Base-by-base conservation (phyloP, 208 protist species). In the Trypanosomatidae sp. region DNA sequence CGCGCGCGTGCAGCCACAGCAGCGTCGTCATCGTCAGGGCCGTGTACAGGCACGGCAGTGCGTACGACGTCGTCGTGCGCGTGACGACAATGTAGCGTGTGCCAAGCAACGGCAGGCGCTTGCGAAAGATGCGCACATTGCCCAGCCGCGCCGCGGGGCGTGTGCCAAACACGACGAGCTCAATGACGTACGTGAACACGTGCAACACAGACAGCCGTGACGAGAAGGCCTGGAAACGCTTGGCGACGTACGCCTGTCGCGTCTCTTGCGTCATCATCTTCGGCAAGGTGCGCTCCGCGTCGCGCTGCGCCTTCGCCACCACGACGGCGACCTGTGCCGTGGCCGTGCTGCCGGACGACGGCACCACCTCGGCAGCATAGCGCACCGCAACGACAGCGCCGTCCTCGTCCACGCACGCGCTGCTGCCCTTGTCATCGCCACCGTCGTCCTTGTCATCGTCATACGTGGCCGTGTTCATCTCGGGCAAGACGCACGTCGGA, bases 111-210 rank as follows among this genome's bases (percentile, higher is more conserved):
- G 77, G 83, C 24, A 92, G 25, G 33, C 48, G 52, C 49, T 73
- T 76, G 16, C 75, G 70, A 49, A 92, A 92, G 8, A 92, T 61
- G 27, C 77, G 77, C 6, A 92, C 59, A 48, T 86, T 51, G 0
- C 83, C 83, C 16, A 92, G 53, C 45, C 62, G 71, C 0, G 68
- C 71, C 35, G 65, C 49, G 6, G 77, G 77, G 27, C 57, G 63
- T 7, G n/a, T 63, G 18, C 83, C 83, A 56, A 92, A 84, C 0
- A 88, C 18, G n/a, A 86, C 13, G 39, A 65, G 80, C 60, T 92
- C 83, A 20, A 92, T 66, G 0, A 42, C 52, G 48, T 88, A 38
- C 1, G 76, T 79, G 4, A 92, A 16, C 1, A 69, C 71, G 45
- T 71, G 66, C 15, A 92, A 61, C 48, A 87, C 74, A 11, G 55